These are phyloP conservation scores for Astragalus membranaceus DNA, from an alignment of 306 rosid species.

Conservation along the genomic window DNA sequence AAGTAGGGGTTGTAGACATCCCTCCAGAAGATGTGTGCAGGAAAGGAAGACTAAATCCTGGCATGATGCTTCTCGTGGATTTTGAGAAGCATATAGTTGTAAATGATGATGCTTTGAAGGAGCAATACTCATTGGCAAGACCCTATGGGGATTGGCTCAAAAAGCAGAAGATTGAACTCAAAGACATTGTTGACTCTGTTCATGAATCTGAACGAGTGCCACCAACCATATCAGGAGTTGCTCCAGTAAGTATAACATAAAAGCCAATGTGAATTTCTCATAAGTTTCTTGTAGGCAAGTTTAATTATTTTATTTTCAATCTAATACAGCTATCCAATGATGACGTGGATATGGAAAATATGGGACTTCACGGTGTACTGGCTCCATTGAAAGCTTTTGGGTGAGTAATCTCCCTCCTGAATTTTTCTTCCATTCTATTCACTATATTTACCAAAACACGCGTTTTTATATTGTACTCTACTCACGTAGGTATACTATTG, in stretches of 20 bases:
- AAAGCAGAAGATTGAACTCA: constrained; percentile 81
- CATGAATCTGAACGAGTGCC: constrained; percentile 54
- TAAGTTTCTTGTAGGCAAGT: not conserved
- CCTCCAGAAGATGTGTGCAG: constrained; percentile 80
- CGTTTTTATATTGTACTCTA: constrained; percentile 12
- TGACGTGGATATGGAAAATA: constrained; percentile 61
- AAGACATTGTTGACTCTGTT: constrained; percentile 70
- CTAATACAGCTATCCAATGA: constrained; percentile 46
- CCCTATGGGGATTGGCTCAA: constrained; percentile 91
- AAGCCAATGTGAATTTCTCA: not conserved
- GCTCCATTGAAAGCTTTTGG: constrained; percentile 93
- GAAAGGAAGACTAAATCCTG: constrained; percentile 98
- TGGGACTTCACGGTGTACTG: constrained; percentile 78
- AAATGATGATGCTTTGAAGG: constrained; percentile 89
- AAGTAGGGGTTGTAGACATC: constrained; percentile 96
- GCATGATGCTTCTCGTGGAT: constrained; percentile 98
- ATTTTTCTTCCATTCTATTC: constrained; percentile 2
- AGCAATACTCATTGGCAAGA: constrained; percentile 81
- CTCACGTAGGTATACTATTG: constrained; percentile 69
- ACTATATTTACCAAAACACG: constrained; percentile 6
- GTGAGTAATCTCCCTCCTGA: constrained; percentile 34
- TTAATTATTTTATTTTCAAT: constrained; percentile 19
- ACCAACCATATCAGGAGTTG: constrained; percentile 68
- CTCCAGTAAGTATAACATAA: constrained; percentile 50
- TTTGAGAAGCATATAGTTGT: constrained; percentile 92